Base-by-base conservation (phyloP, 768 basidiomycete species). In the Boletus rubroflammeus region DNA sequence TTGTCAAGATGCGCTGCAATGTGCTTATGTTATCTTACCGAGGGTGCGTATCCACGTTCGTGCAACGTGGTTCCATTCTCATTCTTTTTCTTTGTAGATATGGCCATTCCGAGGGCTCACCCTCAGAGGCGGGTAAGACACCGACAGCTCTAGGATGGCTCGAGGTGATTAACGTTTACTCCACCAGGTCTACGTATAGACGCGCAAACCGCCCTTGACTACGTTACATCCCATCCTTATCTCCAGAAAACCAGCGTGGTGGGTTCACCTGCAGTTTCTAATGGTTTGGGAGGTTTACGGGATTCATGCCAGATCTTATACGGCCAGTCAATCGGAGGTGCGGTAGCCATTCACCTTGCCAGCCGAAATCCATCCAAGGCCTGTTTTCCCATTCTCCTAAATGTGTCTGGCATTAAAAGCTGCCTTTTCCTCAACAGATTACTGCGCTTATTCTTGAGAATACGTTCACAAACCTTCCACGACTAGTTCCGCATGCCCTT, bases 21-120 rank as follows among this genome's bases (percentile, higher is more conserved):
- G 93, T 97, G 3, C 74, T 98, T 38, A 93, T 98, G 87, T 73
- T 96, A 55, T 93, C 90, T 45, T 99, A 99, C 67, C 76, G 96
- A 64, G 94, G 94, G 89, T 91, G 62, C 54, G 84, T 70, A 34
- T 38, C 1, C 29, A 21, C 6, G 17, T 6, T 35, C 14, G 13
- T 10, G 5, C 17, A 8, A 28, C 17, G 15, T 31, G 14, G 13
- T 53, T 49, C 17, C 9, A 42, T 47, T 28, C 26, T 35, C 45
- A 49, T 29, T 10, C 11, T 14, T 19, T 29, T 36, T 28, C 28
- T 53, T 8, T 28, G 6, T 19, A 94, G 93, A 14, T 98, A 98
- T 65, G 96, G 95, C 3, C 79, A 75, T 26, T 94, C 91, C 0
- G 89, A 94, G 61, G 96, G 96, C 2, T 78, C 79, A 1, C 91